phyloP scores from a whole-genome alignment of 1,284 basidiomycete species.

The Leccinum variabile region DNA sequence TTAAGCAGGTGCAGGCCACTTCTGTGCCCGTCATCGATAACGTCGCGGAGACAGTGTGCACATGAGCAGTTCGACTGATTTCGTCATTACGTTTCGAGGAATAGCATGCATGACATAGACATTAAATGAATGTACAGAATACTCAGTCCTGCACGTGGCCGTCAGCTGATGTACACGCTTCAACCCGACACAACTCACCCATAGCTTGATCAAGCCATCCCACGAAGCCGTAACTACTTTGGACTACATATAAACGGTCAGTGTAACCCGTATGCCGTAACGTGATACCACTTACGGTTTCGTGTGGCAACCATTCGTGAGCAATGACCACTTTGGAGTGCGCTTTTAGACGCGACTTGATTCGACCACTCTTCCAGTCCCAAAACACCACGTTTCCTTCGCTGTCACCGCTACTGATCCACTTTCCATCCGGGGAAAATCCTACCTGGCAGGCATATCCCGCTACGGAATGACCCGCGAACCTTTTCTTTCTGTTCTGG shows the following conservation, averaged over 20 bases:
- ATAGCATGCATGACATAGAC: background rate
- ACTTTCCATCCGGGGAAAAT: constrained; percentile 97
- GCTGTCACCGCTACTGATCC: constrained; percentile 95
- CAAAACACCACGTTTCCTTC: constrained; percentile 96
- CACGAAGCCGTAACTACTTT: constrained; percentile 96
- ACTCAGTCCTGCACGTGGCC: constrained; percentile 37
- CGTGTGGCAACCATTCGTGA: constrained; percentile 98
- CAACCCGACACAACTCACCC: constrained; percentile 50
- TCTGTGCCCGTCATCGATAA: constrained; percentile 12
- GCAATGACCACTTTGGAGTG: constrained; percentile 96
- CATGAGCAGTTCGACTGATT: background rate
- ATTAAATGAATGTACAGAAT: constrained; percentile 13
- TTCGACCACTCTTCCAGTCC: constrained; percentile 98
- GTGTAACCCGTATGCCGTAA: constrained; percentile 8
- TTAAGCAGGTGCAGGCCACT: background rate
- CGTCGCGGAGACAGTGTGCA: background rate
- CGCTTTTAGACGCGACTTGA: constrained; percentile 86
- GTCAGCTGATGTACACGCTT: constrained; percentile 11
- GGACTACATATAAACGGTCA: constrained; percentile 51
- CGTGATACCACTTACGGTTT: constrained; percentile 68
- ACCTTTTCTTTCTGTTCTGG: constrained; percentile 97
- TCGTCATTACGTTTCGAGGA: background rate
- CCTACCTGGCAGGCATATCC: constrained; percentile 97
- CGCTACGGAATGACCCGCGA: constrained; percentile 94
- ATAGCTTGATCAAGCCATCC: constrained; percentile 97